Conservation (phyloP, 1,284 basidiomycete species). For the Coniophora puteana region DNA sequence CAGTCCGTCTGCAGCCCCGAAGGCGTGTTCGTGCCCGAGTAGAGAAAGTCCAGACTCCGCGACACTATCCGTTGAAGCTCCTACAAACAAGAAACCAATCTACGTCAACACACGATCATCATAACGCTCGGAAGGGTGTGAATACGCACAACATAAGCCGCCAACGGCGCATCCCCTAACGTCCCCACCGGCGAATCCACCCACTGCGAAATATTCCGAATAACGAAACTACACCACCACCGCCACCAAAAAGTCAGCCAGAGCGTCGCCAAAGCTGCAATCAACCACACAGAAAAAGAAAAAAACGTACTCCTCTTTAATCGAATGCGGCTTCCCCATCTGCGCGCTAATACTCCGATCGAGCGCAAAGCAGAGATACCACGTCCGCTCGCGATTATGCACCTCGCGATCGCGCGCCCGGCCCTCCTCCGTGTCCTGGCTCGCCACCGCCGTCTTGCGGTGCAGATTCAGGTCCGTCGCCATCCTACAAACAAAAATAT, state of each 20-base stretch:
- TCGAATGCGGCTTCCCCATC: constrained; percentile 87
- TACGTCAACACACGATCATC: too few species aligned
- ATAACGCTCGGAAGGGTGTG: constrained; percentile 7
- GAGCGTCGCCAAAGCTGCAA: not conserved
- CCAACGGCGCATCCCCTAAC: constrained; percentile 61
- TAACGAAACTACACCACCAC: constrained; percentile 65
- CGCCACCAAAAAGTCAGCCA: not conserved
- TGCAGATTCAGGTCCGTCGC: constrained; percentile 95
- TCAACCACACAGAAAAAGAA: constrained; percentile 7
- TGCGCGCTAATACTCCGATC: constrained; percentile 91
- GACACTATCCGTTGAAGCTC: constrained; percentile 87
- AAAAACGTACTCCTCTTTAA: constrained; percentile 77
- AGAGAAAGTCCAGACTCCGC: constrained; percentile 86
- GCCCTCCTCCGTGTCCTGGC: constrained; percentile 73
- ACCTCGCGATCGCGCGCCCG: constrained; percentile 76
- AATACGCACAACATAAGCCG: constrained; percentile 64
- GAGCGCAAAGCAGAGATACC: constrained; percentile 88
- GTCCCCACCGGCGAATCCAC: constrained; percentile 58
- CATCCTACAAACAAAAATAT: constrained; percentile 57
- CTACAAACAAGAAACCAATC: too few species aligned
- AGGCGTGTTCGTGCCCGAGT: constrained; percentile 76
- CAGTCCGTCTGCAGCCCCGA: constrained; percentile 86
- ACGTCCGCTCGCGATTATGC: constrained; percentile 91
- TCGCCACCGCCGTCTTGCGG: constrained; percentile 73
- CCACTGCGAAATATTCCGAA: constrained; percentile 80